A percentile compares a stretch with the other conserved stretches of the same genome.
phyloP scores from a whole-genome alignment of 108 stramenopile species.

The Fistulifera solaris region DNA sequence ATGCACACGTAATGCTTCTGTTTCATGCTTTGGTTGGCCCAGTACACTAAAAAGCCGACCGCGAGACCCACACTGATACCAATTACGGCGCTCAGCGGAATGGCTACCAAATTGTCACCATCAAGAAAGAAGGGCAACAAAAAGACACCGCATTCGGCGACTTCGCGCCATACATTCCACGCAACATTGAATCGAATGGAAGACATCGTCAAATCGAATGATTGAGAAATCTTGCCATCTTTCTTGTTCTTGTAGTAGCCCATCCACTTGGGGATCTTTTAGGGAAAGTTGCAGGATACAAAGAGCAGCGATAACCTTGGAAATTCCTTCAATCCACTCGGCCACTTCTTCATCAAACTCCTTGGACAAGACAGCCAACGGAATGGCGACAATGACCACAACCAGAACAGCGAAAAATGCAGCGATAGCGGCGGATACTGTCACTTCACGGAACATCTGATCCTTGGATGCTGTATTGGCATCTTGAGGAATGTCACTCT shows the following conservation, averaged over 20 bases:
- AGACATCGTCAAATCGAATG: constrained; percentile 3
- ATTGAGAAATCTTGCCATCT: neutral
- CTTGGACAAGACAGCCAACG: constrained; percentile 45
- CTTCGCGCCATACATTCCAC: constrained; percentile 83
- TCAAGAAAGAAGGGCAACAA: constrained; percentile 46
- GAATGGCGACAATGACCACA: constrained; percentile 39
- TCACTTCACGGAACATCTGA: constrained; percentile 10
- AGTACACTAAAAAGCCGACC: constrained; percentile 11
- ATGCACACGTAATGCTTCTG: constrained; percentile 45
- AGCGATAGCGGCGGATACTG: constrained; percentile 9
- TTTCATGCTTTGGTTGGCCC: constrained; percentile 17
- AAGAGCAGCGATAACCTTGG: constrained; percentile 18
- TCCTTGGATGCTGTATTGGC: neutral
- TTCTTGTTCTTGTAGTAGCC: constrained; percentile 8
- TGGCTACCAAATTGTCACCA: neutral
- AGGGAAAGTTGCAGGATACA: constrained; percentile 27
- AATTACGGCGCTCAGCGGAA: constrained; percentile 15
- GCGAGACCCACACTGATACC: constrained; percentile 11
- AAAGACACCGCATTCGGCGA: constrained; percentile 73
- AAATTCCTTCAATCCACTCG: constrained; percentile 20
- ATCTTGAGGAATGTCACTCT: constrained; percentile 6
- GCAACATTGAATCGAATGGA: constrained; percentile 24
- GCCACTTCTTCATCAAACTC: constrained; percentile 30
- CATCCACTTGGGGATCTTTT: constrained; percentile 14
- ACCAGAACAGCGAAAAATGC: constrained; percentile 34